These are phyloP conservation scores for Tylopilus sp. DNA, from an alignment of 1,284 basidiomycete species.

Conservation along the genomic window DNA sequence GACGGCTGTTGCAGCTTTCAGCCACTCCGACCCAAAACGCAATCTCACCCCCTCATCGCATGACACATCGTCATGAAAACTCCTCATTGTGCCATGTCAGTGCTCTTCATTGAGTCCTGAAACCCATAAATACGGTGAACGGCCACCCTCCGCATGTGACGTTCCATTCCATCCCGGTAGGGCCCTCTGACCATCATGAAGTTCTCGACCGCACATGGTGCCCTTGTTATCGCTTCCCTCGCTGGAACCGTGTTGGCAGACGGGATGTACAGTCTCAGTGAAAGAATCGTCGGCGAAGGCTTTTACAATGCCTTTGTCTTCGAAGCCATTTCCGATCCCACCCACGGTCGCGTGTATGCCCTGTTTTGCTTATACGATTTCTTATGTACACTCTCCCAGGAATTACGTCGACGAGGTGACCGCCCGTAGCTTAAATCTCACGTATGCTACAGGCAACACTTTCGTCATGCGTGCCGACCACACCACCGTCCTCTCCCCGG, in stretches of 20 bases:
- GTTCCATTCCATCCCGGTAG: neutral
- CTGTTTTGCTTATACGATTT: neutral
- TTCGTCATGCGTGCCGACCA: constrained; percentile 56
- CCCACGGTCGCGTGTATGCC: constrained; percentile 45
- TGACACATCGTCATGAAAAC: neutral
- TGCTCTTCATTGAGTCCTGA: neutral
- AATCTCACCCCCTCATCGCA: neutral
- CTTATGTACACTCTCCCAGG: constrained; percentile 28
- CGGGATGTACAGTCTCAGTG: constrained; percentile 36
- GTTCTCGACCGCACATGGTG: neutral
- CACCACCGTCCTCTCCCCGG: constrained; percentile 42
- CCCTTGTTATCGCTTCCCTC: constrained; percentile 18
- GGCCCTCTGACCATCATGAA: constrained; percentile 16
- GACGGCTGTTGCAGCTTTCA: neutral
- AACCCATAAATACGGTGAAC: constrained; percentile 15
- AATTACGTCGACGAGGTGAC: constrained; percentile 51
- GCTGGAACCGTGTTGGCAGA: constrained; percentile 26
- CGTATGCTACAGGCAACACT: constrained; percentile 42
- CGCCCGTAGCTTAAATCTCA: constrained; percentile 44
- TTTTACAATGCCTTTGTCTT: constrained; percentile 45
- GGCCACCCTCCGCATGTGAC: neutral
- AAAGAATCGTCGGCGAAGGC: constrained; percentile 39
- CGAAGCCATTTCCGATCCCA: constrained; percentile 45
- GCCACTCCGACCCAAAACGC: neutral
- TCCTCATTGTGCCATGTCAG: neutral